A percentile compares a stretch with the other conserved stretches of the same genome.
These are phyloP conservation scores for Aspergillus sclerotioniger DNA, from an alignment of 495 filamentous ascomycete genomes.

Conservation along the genomic window DNA sequence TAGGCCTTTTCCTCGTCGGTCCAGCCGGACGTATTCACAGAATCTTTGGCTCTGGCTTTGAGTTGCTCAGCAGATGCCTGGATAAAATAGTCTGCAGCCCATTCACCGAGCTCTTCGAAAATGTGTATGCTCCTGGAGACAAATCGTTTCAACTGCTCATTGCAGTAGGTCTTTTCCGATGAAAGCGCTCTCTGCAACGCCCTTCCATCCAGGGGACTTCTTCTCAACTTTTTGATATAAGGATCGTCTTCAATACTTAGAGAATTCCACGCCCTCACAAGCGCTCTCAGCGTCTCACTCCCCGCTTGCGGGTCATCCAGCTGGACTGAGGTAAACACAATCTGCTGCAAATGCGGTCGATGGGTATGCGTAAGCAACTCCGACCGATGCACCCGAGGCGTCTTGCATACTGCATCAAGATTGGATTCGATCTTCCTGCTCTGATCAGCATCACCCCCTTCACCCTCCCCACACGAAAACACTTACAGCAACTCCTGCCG, in stretches of 20 bases:
- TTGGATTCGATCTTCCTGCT: conserved; percentile 67
- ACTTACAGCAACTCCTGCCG: conserved; percentile 33
- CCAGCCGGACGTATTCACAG: conserved; percentile 36
- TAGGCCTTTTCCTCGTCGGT: conserved; percentile 58
- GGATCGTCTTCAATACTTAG: conserved; percentile 65
- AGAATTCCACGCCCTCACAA: conserved; percentile 23
- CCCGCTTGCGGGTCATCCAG: background rate
- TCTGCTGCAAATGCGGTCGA: conserved; percentile 57
- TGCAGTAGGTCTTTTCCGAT: conserved; percentile 60
- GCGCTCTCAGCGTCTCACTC: conserved; percentile 20
- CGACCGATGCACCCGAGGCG: conserved; percentile 66
- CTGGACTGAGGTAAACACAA: conserved; percentile 41
- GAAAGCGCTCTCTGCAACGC: conserved; percentile 46
- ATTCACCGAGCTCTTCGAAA: conserved; percentile 65
- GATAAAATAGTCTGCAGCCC: conserved; percentile 74
- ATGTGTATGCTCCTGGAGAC: conserved; percentile 42
- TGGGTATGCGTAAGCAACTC: conserved; percentile 70
- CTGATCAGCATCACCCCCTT: background rate
- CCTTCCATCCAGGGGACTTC: conserved; percentile 23
- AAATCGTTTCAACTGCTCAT: conserved; percentile 61
- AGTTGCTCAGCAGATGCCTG: conserved; percentile 52
- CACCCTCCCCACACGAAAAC: background rate
- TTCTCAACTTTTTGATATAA: conserved; percentile 56
- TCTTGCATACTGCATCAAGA: conserved; percentile 68
- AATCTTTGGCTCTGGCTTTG: conserved; percentile 29